These are phyloP conservation scores for Penicillium vulpinum DNA, from an alignment of 2,329 filamentous ascomycete species.

Conservation along the genomic window DNA sequence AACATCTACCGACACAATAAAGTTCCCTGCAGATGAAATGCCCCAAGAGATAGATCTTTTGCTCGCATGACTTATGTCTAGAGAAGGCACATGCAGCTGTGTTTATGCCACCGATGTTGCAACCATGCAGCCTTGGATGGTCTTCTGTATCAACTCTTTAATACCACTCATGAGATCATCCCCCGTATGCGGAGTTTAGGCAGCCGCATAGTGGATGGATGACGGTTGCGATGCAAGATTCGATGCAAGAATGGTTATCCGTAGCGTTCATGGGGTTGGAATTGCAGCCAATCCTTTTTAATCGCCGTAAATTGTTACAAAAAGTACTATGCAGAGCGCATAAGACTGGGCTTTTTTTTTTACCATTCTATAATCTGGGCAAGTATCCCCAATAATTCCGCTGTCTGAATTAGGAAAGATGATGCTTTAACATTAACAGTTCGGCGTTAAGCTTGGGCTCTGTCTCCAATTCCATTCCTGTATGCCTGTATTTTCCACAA, in stretches of 20 bases:
- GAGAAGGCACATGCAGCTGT: not conserved
- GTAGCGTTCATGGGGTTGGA: not conserved
- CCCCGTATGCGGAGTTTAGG: not conserved
- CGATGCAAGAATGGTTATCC: not conserved
- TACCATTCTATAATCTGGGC: not conserved
- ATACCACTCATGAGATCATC: constrained; percentile 5
- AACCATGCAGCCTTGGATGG: not conserved
- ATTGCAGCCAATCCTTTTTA: not conserved
- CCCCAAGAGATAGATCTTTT: not conserved
- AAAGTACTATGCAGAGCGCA: not conserved
- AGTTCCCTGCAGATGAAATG: not conserved
- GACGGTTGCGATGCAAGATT: not conserved
- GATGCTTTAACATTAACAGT: not conserved
- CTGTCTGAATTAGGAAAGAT: not conserved
- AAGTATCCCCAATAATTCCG: not conserved
- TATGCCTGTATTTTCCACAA: not conserved
- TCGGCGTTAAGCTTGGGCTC: not conserved
- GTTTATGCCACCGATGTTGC: not conserved
- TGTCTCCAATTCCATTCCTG: not conserved
- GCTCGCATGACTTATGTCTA: not conserved
- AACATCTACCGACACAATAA: not conserved
- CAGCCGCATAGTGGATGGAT: not conserved
- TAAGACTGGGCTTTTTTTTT: not conserved
- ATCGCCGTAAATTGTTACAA: not conserved
- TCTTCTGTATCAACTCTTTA: not conserved